Percentiles rank a stretch among this genome's conserved stretches.
phyloP scores from a whole-genome alignment of 768 basidiomycete genomes.

The Tylopilus plumbeoviolaceoides region DNA sequence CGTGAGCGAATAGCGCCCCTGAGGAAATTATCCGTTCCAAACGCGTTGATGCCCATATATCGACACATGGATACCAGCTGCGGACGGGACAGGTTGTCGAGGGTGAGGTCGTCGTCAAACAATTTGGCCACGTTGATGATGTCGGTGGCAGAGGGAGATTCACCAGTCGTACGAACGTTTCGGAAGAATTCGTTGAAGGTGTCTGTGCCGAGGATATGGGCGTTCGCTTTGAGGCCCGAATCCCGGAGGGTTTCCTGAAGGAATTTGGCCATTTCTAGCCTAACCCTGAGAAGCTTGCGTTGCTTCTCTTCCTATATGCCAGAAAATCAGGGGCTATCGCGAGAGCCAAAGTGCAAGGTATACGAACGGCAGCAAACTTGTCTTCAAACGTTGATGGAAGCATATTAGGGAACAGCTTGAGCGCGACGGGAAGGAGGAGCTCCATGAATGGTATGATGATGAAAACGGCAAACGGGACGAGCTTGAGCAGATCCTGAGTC shows the following conservation, averaged over 20 bases:
- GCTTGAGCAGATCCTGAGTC: conserved; percentile 86
- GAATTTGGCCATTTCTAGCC: conserved; percentile 55
- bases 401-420: conserved; percentile 99
- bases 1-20: conserved; percentile 86
- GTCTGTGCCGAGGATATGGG: conserved; percentile 89
- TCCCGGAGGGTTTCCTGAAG: conserved; percentile 96
- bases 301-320: conserved; percentile 84
- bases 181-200: conserved; percentile 99
- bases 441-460: conserved; percentile 99
- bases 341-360: background rate
- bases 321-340: background rate
- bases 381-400: conserved; percentile 98
- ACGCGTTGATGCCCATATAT: conserved; percentile 98
- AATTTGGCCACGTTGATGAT: conserved; percentile 93
- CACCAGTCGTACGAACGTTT: conserved; percentile 95
- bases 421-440: conserved; percentile 87
- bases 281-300: conserved; percentile 81
- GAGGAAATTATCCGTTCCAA: conserved; percentile 98
- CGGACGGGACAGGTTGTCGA: conserved; percentile 97
- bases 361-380: conserved; percentile 83
- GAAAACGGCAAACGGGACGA: conserved; percentile 95
- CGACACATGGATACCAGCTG: conserved; percentile 96
- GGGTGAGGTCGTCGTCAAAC: conserved; percentile 95
- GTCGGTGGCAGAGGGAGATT: conserved; percentile 83
- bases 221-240: conserved; percentile 81